Percentiles rank a stretch among this genome's conserved stretches.
phyloP scores from a whole-genome alignment of 2,329 filamentous ascomycete species.

The Dactylonectria macrodidyma region DNA sequence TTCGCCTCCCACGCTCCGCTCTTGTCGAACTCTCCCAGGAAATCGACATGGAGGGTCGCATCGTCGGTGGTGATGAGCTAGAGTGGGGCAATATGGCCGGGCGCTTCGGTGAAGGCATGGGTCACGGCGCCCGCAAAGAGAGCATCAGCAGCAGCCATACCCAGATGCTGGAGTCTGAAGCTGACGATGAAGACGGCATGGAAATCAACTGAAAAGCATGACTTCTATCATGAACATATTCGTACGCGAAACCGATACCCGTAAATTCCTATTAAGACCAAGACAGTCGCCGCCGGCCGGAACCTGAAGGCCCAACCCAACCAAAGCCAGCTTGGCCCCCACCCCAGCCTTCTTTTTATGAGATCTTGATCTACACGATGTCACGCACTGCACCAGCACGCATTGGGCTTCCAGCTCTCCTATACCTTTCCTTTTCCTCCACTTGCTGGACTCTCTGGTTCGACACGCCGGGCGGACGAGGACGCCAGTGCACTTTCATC shows the following conservation, averaged over 20 bases:
- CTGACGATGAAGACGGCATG: conserved; percentile 75
- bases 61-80: conserved; percentile 90
- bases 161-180: conserved; percentile 70
- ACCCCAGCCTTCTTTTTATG: conserved; percentile 17
- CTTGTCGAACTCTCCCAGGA: conserved; percentile 94
- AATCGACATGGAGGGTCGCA: conserved; percentile 91
- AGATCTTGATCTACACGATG: conserved; percentile 28
- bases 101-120: conserved; percentile 60
- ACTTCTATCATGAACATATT: not conserved
- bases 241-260: conserved; percentile 16
- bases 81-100: conserved; percentile 66
- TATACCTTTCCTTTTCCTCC: conserved; percentile 13
- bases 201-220: conserved; percentile 62
- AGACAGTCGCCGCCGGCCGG: not conserved
- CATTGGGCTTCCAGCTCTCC: conserved; percentile 11
- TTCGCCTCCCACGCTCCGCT: conserved; percentile 82
- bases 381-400: conserved; percentile 17
- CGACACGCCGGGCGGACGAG: not conserved
- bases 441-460: not conserved
- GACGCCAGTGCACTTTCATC: not conserved
- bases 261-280: conserved; percentile 1
- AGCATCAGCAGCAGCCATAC: conserved; percentile 73
- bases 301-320: conserved; percentile 1
- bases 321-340: not conserved
- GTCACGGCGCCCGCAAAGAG: conserved; percentile 65